Percentiles rank a stretch among this genome's conserved stretches.
Evolutionary conservation across 2,329 filamentous ascomycete genomes (phyloP).

Genomic region (Xylaria sp.): DNA sequence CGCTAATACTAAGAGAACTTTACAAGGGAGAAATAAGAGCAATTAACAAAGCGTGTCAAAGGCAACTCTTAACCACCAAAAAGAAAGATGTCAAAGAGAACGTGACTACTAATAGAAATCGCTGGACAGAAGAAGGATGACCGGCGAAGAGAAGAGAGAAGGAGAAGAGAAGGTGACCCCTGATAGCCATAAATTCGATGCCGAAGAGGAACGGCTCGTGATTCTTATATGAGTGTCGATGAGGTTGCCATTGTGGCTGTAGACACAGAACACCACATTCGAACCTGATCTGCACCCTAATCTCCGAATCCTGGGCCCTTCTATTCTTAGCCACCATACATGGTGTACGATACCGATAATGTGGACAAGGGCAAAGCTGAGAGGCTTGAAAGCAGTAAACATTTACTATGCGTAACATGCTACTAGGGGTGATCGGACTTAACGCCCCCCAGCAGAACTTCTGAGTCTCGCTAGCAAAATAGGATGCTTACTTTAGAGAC

Average conservation of each 20-base stretch:
- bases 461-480: not conserved
- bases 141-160: constrained; percentile 10
- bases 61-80: constrained; percentile 18
- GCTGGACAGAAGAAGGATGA: no score
- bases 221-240: constrained; percentile 25
- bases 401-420: not conserved
- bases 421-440: constrained; percentile 20
- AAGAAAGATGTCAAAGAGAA: not conserved
- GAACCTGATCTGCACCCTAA: constrained; percentile 14
- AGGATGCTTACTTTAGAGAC: constrained; percentile 25
- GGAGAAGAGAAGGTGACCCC: constrained; percentile 28
- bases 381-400: not conserved
- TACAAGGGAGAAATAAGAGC: not conserved
- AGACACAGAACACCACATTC: not conserved
- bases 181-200: not conserved
- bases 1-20: not conserved
- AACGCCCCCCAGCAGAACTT: not conserved
- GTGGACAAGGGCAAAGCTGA: not conserved
- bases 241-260: constrained; percentile 9
- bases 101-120: no score
- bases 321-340: constrained; percentile 23
- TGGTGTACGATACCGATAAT: constrained; percentile 1
- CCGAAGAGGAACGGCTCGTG: not conserved
- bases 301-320: constrained; percentile 1
- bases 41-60: constrained; percentile 16